These are phyloP conservation scores for Byssoonygena ceratinophila DNA, from an alignment of 2,329 filamentous ascomycete genomes.

Conservation along the genomic window DNA sequence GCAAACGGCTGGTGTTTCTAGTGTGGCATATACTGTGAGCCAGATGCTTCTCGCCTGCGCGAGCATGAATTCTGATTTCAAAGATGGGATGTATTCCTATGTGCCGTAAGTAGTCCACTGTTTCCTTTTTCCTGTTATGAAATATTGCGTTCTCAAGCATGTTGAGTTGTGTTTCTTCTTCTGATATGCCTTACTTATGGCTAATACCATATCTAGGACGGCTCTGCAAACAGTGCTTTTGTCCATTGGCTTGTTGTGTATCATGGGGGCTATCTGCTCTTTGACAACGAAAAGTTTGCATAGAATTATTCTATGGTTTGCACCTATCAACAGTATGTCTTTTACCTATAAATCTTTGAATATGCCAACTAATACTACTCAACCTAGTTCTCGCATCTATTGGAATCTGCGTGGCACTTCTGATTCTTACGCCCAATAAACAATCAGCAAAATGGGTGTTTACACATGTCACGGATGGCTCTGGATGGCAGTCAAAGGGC, in stretches of 20 bases:
- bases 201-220: constrained; percentile 33
- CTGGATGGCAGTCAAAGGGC: constrained; percentile 50
- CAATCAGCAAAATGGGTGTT: constrained; percentile 52
- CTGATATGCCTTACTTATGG: neutral
- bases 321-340: constrained; percentile 50
- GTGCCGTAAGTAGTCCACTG: constrained; percentile 41
- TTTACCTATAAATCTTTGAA: neutral
- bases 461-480: constrained; percentile 50
- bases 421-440: constrained; percentile 50
- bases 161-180: neutral
- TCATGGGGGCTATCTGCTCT: constrained; percentile 52
- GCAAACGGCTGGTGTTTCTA: constrained; percentile 53
- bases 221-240: constrained; percentile 50
- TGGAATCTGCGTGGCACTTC: constrained; percentile 48
- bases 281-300: constrained; percentile 51
- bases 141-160: neutral
- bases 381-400: constrained; percentile 47
- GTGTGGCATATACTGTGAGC: constrained; percentile 52
- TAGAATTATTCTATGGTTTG: constrained; percentile 53
- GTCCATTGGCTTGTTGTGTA: constrained; percentile 45
- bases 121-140: neutral
- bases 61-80: constrained; percentile 50
- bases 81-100: constrained; percentile 44
- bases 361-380: neutral
- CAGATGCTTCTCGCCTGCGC: constrained; percentile 54